A percentile compares a stretch with the other conserved stretches of the same genome.
These are phyloP conservation scores for Helotiales sp. DNA, from an alignment of 2,329 filamentous ascomycete species.

Conservation along the genomic window DNA sequence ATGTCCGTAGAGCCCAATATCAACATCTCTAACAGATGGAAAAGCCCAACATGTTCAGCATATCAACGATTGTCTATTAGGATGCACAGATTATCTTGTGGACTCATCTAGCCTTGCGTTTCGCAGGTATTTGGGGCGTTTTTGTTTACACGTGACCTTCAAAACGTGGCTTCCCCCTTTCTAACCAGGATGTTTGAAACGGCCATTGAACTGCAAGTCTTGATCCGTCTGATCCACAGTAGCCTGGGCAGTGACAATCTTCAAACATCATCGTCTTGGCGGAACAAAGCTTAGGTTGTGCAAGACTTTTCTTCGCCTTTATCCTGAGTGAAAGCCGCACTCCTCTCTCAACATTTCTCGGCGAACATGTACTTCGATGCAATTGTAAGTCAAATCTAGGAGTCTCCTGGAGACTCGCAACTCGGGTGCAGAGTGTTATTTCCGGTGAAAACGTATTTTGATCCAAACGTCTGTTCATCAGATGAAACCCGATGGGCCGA, in stretches of 20 bases:
- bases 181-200: slow-evolving; percentile 13
- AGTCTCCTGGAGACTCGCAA: too few species aligned
- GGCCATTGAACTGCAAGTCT: background rate
- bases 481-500: too few species aligned
- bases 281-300: background rate
- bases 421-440: too few species aligned
- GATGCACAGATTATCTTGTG: background rate
- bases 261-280: slow-evolving; percentile 11
- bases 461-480: too few species aligned
- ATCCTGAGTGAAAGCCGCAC: too few species aligned
- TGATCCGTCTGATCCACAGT: background rate
- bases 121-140: background rate
- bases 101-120: background rate
- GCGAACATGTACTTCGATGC: too few species aligned
- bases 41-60: background rate
- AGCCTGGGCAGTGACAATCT: background rate
- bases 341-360: too few species aligned
- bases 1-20: background rate
- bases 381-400: too few species aligned
- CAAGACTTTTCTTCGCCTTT: too few species aligned
- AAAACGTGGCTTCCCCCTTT: background rate
- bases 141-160: background rate
- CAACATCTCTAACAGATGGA: too few species aligned
- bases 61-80: background rate
- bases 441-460: too few species aligned